A percentile compares a stretch with the other conserved stretches of the same genome.
Evolutionary conservation across 2,329 filamentous ascomycete species (phyloP).

Genomic region (Cryphonectria japonica): DNA sequence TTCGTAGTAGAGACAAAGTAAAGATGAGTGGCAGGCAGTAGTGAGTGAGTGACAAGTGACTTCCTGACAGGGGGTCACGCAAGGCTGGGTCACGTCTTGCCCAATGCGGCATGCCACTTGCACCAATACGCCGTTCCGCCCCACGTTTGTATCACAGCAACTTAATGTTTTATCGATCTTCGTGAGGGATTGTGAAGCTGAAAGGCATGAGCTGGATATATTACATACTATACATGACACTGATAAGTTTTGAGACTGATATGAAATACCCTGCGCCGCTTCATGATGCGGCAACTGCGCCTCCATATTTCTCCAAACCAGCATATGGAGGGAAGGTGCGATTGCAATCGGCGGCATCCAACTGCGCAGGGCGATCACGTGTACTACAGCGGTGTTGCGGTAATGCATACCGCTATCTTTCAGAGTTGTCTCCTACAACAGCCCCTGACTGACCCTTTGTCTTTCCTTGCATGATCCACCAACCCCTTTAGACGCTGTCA

Average conservation of each 20-base stretch:
- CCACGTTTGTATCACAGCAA: neutral
- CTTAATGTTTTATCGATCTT: neutral
- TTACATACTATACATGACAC: neutral
- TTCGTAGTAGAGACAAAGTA: neutral
- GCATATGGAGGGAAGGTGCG: neutral
- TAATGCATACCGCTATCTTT: neutral
- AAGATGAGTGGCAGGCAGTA: slow-evolving; percentile 17
- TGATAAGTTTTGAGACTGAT: neutral
- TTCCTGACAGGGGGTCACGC: slow-evolving; percentile 5
- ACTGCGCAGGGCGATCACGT: slow-evolving; percentile 11
- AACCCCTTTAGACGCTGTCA: neutral
- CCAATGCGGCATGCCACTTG: slow-evolving; percentile 20
- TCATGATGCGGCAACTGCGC: neutral
- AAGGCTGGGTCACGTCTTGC: slow-evolving; percentile 23
- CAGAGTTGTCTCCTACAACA: neutral
- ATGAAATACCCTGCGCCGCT: neutral
- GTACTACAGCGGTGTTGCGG: neutral
- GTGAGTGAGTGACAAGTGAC: slow-evolving; percentile 5
- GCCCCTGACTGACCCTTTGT: neutral
- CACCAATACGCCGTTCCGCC: neutral
- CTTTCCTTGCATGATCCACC: neutral
- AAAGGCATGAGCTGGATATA: neutral
- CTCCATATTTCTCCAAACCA: neutral
- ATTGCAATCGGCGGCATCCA: slow-evolving; percentile 12
- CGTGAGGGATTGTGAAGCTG: neutral